Evolutionary conservation across 495 filamentous ascomycete genomes (phyloP).

Genomic region (Hypoxylon fragiforme): DNA sequence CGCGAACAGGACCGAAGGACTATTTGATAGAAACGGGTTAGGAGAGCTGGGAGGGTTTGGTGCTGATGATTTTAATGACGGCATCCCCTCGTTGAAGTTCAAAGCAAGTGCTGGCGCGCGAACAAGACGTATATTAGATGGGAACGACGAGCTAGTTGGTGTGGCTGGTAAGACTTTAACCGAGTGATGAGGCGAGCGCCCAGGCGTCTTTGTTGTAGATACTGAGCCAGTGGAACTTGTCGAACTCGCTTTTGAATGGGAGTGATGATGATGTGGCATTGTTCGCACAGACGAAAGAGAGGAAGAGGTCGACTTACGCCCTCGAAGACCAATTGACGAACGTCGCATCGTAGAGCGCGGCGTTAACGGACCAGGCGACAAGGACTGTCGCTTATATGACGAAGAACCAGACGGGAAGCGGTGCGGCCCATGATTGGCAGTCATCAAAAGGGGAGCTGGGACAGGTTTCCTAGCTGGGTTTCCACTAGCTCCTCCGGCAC

Average conservation of each 20-base stretch:
- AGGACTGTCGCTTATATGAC: constrained; percentile 74
- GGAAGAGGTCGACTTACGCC: constrained; percentile 93
- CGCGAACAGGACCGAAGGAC: constrained; percentile 77
- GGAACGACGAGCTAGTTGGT: constrained; percentile 76
- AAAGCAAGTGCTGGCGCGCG: constrained; percentile 56
- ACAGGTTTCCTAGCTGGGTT: constrained; percentile 27
- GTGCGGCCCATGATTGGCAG: constrained; percentile 49
- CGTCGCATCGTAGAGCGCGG: constrained; percentile 83
- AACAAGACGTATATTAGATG: constrained; percentile 83
- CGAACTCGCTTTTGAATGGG: constrained; percentile 91
- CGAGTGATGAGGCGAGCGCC: constrained; percentile 80
- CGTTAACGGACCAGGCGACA: constrained; percentile 88
- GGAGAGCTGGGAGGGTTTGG: constrained; percentile 46
- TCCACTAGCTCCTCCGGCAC: constrained; percentile 3
- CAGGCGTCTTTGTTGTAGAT: constrained; percentile 66
- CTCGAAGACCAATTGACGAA: constrained; percentile 70
- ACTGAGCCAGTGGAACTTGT: constrained; percentile 81
- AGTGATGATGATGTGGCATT: constrained; percentile 90
- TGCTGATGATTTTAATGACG: constrained; percentile 38
- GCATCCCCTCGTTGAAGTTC: constrained; percentile 57
- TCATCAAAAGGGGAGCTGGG: constrained; percentile 38
- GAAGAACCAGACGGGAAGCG: constrained; percentile 55
- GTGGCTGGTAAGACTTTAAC: constrained; percentile 95
- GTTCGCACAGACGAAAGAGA: constrained; percentile 92
- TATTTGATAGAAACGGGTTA: constrained; percentile 50